Evolutionary conservation across 2,329 filamentous ascomycete genomes (phyloP).

Genomic region (Ophiostoma tasmaniense): DNA sequence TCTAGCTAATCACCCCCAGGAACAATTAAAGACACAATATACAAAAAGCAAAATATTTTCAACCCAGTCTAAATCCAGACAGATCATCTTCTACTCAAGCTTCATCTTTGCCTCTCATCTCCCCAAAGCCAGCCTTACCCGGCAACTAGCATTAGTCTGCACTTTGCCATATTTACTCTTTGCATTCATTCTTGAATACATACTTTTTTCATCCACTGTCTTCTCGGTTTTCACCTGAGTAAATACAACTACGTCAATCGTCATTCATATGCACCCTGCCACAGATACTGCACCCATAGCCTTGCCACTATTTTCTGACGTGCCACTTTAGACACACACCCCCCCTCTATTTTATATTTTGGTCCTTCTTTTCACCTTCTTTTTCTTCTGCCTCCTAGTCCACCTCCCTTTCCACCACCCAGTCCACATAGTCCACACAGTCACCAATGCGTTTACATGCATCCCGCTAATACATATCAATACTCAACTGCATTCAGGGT

Average conservation of each 20-base stretch:
- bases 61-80: not conserved
- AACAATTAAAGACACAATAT: not conserved
- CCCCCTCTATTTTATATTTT: not conserved
- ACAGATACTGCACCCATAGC: conserved; percentile 3
- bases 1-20: not conserved
- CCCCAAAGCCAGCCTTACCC: not conserved
- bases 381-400: not conserved
- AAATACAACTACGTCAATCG: not conserved
- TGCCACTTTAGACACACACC: conserved; percentile 1
- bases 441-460: conserved; percentile 13
- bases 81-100: not conserved
- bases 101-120: not conserved
- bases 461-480: conserved; percentile 14
- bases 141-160: not conserved
- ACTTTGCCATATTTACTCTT: not conserved
- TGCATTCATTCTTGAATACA: not conserved
- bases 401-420: not conserved
- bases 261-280: conserved; percentile 5
- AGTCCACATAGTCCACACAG: not conserved
- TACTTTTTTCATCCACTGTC: not conserved
- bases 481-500: conserved; percentile 12
- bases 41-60: not conserved
- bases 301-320: conserved; percentile 1
- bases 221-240: not conserved
- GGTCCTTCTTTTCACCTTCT: not conserved